A percentile compares a stretch with the other conserved stretches of the same genome.
Evolutionary conservation across 2,329 filamentous ascomycete species (phyloP).

Genomic region (Nakataea oryzae): DNA sequence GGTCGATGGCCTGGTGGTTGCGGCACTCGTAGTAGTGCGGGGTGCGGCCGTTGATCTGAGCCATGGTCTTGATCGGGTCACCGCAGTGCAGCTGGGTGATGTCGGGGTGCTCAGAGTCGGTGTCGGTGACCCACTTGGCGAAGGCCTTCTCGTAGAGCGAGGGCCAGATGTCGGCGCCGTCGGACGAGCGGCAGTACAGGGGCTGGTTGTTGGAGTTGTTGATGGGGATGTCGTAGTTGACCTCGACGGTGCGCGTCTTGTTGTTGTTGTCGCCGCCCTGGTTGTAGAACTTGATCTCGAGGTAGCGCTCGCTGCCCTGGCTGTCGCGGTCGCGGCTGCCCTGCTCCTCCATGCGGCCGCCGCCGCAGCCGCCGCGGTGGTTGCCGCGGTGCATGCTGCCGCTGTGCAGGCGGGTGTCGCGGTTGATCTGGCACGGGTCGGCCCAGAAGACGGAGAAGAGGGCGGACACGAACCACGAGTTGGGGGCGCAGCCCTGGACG

Average conservation of each 20-base stretch:
- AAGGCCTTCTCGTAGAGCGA: conserved; percentile 36
- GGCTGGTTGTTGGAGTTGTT: conserved; percentile 31
- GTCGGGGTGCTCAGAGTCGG: conserved; percentile 23
- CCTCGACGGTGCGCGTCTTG: conserved; percentile 18
- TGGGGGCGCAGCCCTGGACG: conserved; percentile 27
- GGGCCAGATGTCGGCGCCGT: conserved; percentile 31
- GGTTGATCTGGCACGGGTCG: conserved; percentile 28
- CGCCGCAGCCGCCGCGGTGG: neutral
- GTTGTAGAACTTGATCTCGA: conserved; percentile 28
- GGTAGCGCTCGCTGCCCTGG: conserved; percentile 2
- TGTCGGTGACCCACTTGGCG: conserved; percentile 28
- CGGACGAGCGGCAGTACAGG: conserved; percentile 28
- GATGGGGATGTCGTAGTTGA: conserved; percentile 30
- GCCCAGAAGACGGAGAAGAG: conserved; percentile 34
- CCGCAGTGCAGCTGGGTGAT: conserved; percentile 28
- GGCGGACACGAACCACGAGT: conserved; percentile 32
- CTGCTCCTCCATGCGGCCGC: conserved; percentile 14
- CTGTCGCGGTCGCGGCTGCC: conserved; percentile 5
- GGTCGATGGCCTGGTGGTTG: conserved; percentile 11
- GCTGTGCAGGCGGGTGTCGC: conserved; percentile 13
- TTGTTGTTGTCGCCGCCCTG: conserved; percentile 28
- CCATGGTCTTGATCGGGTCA: conserved; percentile 33
- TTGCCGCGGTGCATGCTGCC: neutral
- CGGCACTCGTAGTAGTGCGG: conserved; percentile 2
- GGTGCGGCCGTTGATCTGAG: conserved; percentile 22